These are phyloP conservation scores for Coemansia sp. DNA, from an alignment of 192 early-diverging fungal genomes.

Conservation along the genomic window DNA sequence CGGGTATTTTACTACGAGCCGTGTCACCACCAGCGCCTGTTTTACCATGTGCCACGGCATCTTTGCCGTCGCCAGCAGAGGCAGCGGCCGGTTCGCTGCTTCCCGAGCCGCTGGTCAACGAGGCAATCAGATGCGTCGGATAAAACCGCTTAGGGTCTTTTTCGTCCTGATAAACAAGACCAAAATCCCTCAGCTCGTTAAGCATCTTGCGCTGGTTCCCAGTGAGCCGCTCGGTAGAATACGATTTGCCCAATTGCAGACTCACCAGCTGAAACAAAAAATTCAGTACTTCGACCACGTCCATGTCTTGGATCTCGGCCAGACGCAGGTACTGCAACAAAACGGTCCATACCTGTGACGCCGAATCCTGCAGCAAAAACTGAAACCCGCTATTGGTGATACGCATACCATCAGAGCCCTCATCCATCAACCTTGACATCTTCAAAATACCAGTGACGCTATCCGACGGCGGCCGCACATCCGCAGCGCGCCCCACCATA, in stretches of 20 bases:
- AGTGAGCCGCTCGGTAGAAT: slow-evolving; percentile 83
- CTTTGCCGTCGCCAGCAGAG: slow-evolving; percentile 16
- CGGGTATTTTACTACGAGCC: not conserved
- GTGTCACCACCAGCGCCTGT: not conserved
- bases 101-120: slow-evolving; percentile 64
- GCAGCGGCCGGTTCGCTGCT: slow-evolving; percentile 21
- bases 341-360: slow-evolving; percentile 95
- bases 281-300: slow-evolving; percentile 90
- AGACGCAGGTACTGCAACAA: slow-evolving; percentile 89
- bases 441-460: slow-evolving; percentile 73
- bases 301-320: slow-evolving; percentile 74
- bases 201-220: slow-evolving; percentile 81
- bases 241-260: slow-evolving; percentile 85
- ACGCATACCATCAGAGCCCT: slow-evolving; percentile 39
- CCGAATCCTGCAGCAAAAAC: slow-evolving; percentile 90
- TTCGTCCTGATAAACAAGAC: slow-evolving; percentile 87
- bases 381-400: slow-evolving; percentile 98
- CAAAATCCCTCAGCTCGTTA: slow-evolving; percentile 84
- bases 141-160: slow-evolving; percentile 75
- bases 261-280: slow-evolving; percentile 93
- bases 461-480: slow-evolving; percentile 60
- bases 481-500: slow-evolving; percentile 81
- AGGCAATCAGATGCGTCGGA: slow-evolving; percentile 88
- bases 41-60: not conserved
- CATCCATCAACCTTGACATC: slow-evolving; percentile 74